phyloP scores from a whole-genome alignment of 345 rosid genomes.

The Durio zibethinus region DNA sequence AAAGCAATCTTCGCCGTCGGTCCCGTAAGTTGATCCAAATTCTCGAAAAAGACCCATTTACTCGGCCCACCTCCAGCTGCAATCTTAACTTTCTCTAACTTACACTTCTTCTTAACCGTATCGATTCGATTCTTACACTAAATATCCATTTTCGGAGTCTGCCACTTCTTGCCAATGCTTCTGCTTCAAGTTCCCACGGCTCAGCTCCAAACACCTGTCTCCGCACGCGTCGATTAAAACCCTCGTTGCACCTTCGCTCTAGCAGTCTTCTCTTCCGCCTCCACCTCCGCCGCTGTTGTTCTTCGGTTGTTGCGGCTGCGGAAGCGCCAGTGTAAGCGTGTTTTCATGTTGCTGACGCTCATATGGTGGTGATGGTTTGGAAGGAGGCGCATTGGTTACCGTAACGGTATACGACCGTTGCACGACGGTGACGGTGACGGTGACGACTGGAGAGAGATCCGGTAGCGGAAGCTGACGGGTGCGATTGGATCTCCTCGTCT shows the following conservation, averaged over 20 bases:
- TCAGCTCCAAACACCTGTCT: slow-evolving; percentile 80
- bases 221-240: slow-evolving; percentile 94
- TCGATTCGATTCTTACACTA: slow-evolving; percentile 98
- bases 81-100: slow-evolving; percentile 64
- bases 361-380: slow-evolving; percentile 26
- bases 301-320: slow-evolving; percentile 28
- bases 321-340: slow-evolving; percentile 37
- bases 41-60: slow-evolving; percentile 77
- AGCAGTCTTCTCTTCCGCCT: slow-evolving; percentile 87
- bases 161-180: slow-evolving; percentile 98
- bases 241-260: slow-evolving; percentile 90
- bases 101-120: slow-evolving; percentile 96
- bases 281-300: slow-evolving; percentile 44
- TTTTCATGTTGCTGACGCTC: slow-evolving; percentile 28
- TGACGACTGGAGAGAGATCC: slow-evolving; percentile 32
- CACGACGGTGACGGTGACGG: slow-evolving; percentile 18
- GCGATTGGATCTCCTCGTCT: slow-evolving; percentile 56
- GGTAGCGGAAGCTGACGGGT: slow-evolving; percentile 28
- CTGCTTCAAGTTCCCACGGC: slow-evolving; percentile 92
- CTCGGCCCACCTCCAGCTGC: slow-evolving; percentile 52
- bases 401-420: slow-evolving; percentile 7
- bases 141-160: slow-evolving; percentile 72
- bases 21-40: slow-evolving; percentile 37
- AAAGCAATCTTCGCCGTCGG: slow-evolving; percentile 37
- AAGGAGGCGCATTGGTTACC: slow-evolving; percentile 23